Percentiles rank a stretch among this genome's conserved stretches.
Evolutionary conservation across 2,329 filamentous ascomycete genomes (phyloP).

Genomic region (Fusarium sp.): DNA sequence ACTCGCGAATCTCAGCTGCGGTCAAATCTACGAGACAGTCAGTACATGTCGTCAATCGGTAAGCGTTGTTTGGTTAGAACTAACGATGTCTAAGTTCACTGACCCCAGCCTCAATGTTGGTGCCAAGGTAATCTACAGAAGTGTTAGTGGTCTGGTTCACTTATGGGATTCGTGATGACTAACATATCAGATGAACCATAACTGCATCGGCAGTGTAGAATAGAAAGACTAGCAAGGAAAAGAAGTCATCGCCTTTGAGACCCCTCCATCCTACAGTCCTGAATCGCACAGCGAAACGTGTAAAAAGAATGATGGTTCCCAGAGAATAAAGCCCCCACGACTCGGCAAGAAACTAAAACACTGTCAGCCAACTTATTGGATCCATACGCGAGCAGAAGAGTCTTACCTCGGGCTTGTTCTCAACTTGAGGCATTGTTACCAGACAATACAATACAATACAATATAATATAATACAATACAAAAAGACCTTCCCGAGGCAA

Average conservation of each 20-base stretch:
- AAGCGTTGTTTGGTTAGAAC: background rate
- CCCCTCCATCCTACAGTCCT: constrained; percentile 52
- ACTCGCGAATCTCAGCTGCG: constrained; percentile 43
- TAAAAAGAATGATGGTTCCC: constrained; percentile 48
- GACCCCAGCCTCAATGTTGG: constrained; percentile 36
- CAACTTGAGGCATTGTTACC: constrained; percentile 1
- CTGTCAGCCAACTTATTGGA: background rate
- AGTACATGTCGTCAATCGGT: background rate
- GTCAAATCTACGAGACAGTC: constrained; percentile 34
- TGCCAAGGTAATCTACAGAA: constrained; percentile 33
- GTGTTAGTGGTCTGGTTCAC: background rate
- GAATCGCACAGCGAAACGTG: constrained; percentile 51
- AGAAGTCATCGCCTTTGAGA: constrained; percentile 54
- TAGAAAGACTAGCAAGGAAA: constrained; percentile 49
- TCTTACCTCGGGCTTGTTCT: background rate
- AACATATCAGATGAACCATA: constrained; percentile 51
- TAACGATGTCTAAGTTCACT: constrained; percentile 2
- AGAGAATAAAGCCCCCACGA: constrained; percentile 49
- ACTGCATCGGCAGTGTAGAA: constrained; percentile 52
- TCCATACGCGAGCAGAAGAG: background rate
- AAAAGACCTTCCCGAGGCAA: background rate
- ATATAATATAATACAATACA: background rate
- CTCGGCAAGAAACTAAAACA: constrained; percentile 44
- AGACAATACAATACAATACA: background rate
- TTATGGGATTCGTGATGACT: background rate